Conservation (phyloP, 2,329 filamentous ascomycete genomes). For the Cylindrodendrum hubeiense region DNA sequence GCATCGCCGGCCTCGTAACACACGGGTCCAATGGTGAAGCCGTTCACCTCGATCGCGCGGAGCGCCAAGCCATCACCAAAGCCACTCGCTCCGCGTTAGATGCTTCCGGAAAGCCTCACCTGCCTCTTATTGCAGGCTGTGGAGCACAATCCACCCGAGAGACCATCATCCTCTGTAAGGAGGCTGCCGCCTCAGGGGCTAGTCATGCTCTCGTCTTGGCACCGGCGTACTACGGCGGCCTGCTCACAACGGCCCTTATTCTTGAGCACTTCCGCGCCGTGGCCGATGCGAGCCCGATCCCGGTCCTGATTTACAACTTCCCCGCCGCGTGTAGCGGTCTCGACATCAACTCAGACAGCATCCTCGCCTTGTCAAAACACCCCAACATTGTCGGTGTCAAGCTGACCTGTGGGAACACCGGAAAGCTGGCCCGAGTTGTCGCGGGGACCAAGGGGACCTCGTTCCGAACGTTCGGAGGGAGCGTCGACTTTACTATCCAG, state of each 20-base stretch:
- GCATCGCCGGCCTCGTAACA: conserved; percentile 75
- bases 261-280: conserved; percentile 73
- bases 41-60: conserved; percentile 75
- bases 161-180: conserved; percentile 73
- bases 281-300: conserved; percentile 68
- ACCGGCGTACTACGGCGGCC: conserved; percentile 75
- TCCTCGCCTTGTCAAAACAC: conserved; percentile 63
- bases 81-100: conserved; percentile 72
- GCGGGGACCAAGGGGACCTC: conserved; percentile 53
- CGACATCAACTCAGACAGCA: conserved; percentile 68
- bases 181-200: conserved; percentile 73
- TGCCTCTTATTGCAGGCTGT: conserved; percentile 78
- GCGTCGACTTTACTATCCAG: conserved; percentile 80
- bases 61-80: conserved; percentile 72
- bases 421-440: conserved; percentile 65
- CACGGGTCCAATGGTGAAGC: conserved; percentile 83
- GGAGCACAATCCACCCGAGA: conserved; percentile 77
- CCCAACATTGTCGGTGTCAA: conserved; percentile 74
- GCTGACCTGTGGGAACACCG: conserved; percentile 73
- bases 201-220: conserved; percentile 77
- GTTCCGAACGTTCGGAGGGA: conserved; percentile 80
- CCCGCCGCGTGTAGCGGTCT: conserved; percentile 68
- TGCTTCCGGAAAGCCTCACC: conserved; percentile 62
- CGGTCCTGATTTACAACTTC: conserved; percentile 74
- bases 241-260: conserved; percentile 69